Percentiles rank a stretch among this genome's conserved stretches.
Evolutionary conservation across 331 rosid species (phyloP).

Genomic region (Phaseolus coccineus): DNA sequence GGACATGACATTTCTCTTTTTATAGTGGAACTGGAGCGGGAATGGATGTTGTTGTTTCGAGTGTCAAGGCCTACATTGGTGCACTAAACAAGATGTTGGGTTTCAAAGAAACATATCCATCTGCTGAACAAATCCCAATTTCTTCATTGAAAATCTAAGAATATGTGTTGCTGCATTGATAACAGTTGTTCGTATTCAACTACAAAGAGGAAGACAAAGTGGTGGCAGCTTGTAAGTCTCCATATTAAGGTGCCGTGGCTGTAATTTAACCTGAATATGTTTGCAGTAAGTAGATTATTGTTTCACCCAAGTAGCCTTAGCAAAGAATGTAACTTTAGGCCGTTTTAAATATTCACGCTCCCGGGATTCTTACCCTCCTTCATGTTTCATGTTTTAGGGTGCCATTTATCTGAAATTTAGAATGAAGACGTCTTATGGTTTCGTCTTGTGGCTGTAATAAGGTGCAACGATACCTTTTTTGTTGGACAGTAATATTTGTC

Average conservation of each 20-base stretch:
- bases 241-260: slow-evolving; percentile 12
- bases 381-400: background rate
- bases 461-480: background rate
- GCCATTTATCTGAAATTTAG: background rate
- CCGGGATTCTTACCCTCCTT: background rate
- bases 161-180: background rate
- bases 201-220: slow-evolving; percentile 17
- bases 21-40: slow-evolving; percentile 88
- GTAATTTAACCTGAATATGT: background rate
- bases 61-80: slow-evolving; percentile 90
- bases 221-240: slow-evolving; percentile 22
- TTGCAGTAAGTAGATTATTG: background rate
- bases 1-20: slow-evolving; percentile 23
- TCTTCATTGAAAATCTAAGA: slow-evolving; percentile 53
- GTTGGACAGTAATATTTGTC: slow-evolving; percentile 6
- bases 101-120: slow-evolving; percentile 53
- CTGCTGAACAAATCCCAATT: slow-evolving; percentile 47
- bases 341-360: slow-evolving; percentile 8
- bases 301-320: slow-evolving; percentile 3
- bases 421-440: background rate
- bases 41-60: slow-evolving; percentile 95
- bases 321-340: slow-evolving; percentile 30
- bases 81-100: slow-evolving; percentile 92
- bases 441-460: slow-evolving; percentile 8
- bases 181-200: slow-evolving; percentile 1